Evolutionary conservation across 192 early-diverging fungal species (phyloP).

Genomic region (Backusella australiensis): DNA sequence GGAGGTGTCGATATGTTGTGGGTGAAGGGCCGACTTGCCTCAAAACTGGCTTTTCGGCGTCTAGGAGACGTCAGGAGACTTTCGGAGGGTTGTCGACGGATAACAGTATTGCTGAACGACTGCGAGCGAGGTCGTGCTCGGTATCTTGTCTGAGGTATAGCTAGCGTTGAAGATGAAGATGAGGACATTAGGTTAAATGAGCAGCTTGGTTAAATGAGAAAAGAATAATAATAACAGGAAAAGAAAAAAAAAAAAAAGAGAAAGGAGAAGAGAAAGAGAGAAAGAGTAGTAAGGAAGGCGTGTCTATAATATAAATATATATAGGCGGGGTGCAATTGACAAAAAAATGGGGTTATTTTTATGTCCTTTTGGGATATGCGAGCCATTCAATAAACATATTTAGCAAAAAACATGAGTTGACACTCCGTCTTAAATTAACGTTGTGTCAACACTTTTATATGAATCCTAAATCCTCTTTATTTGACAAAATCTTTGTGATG

Average conservation of each 20-base stretch:
- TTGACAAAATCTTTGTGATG: neutral
- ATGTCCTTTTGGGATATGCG: neutral
- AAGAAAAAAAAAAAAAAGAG: neutral
- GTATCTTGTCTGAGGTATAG: neutral
- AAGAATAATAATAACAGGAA: neutral
- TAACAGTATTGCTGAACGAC: neutral
- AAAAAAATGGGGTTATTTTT: conserved; percentile 3
- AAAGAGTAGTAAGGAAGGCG: neutral
- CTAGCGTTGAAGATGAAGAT: neutral
- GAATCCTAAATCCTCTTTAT: too few relatives aligned
- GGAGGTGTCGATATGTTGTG: neutral
- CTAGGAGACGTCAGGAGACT: neutral
- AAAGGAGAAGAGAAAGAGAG: neutral
- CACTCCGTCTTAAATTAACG: neutral
- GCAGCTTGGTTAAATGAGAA: neutral
- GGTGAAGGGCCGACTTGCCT: neutral
- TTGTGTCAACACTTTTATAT: too few relatives aligned
- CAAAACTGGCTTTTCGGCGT: conserved; percentile 8
- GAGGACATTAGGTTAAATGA: neutral
- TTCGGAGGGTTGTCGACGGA: conserved; percentile 11
- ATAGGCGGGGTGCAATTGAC: neutral
- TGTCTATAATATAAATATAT: neutral
- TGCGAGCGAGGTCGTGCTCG: neutral
- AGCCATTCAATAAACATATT: neutral
- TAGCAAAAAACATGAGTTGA: neutral